Percentiles rank a stretch among this genome's conserved stretches.
These are phyloP conservation scores for Vigna unguiculata DNA, from an alignment of 306 rosid genomes.

Conservation along the genomic window DNA sequence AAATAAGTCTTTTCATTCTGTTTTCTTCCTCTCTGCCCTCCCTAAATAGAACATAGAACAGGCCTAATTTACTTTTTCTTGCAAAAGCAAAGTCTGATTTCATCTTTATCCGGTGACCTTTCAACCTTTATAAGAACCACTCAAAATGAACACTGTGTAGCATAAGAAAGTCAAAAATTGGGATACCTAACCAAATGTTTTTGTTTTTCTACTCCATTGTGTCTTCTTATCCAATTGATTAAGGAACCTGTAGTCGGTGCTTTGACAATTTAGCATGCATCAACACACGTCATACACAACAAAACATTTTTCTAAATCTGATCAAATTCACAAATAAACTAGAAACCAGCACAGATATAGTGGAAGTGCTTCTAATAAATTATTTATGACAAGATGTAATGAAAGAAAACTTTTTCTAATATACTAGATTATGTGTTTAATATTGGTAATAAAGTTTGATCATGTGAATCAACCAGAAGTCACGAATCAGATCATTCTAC, in stretches of 20 bases:
- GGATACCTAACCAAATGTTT: constrained; percentile 33
- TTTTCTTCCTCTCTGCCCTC: not conserved
- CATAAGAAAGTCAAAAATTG: constrained; percentile 1
- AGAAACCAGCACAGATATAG: not conserved
- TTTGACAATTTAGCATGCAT: not conserved
- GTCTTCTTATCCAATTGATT: constrained; percentile 10
- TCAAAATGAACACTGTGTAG: constrained; percentile 5
- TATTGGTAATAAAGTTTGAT: too few species aligned
- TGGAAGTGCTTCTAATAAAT: not conserved
- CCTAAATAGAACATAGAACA: not conserved
- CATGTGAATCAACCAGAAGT: too few species aligned
- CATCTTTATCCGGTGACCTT: constrained; percentile 28
- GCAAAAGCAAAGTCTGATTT: not conserved
- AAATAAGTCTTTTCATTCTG: not conserved
- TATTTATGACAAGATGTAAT: not conserved
- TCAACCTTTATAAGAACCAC: constrained; percentile 29
- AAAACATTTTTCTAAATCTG: not conserved
- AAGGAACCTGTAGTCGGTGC: constrained; percentile 30
- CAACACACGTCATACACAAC: not conserved
- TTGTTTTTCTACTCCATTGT: not conserved
- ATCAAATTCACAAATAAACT: not conserved
- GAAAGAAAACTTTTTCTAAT: not conserved
- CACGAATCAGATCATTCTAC: too few species aligned
- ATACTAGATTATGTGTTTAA: not conserved
- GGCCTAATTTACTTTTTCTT: not conserved